Evolutionary conservation across 148 eudicot genomes (phyloP).

Genomic region (Dysphania ambrosioides): DNA sequence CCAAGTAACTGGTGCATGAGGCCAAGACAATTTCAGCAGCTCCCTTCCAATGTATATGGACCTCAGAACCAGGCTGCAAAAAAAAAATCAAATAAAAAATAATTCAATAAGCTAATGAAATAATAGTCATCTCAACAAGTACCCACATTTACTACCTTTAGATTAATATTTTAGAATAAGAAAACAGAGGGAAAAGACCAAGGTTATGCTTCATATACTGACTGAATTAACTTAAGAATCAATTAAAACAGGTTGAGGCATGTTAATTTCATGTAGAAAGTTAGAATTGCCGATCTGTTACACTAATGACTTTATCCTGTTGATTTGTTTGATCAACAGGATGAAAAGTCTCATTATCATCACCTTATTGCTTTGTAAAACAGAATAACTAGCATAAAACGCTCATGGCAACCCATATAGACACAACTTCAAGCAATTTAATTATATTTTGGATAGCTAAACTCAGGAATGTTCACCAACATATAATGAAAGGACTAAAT

Average conservation of each 20-base stretch:
- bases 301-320: not conserved
- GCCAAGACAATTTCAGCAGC: constrained; percentile 93
- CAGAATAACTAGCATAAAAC: not conserved
- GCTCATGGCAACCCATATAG: not conserved
- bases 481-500: too few species aligned
- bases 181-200: not conserved
- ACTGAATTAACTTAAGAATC: not conserved
- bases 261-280: not conserved
- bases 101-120: not conserved
- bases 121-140: not conserved
- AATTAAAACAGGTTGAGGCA: not conserved
- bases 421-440: not conserved
- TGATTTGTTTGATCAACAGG: too few species aligned
- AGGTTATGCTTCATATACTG: not conserved
- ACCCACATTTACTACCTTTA: not conserved
- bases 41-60: constrained; percentile 94
- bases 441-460: not conserved
- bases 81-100: not conserved
- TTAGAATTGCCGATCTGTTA: not conserved
- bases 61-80: constrained; percentile 50
- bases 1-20: constrained; percentile 61
- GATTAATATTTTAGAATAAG: not conserved
- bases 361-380: too few species aligned
- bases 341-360: too few species aligned
- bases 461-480: not conserved